Conservation (phyloP, 768 basidiomycete genomes). For the Asterophora lycoperdoides region DNA sequence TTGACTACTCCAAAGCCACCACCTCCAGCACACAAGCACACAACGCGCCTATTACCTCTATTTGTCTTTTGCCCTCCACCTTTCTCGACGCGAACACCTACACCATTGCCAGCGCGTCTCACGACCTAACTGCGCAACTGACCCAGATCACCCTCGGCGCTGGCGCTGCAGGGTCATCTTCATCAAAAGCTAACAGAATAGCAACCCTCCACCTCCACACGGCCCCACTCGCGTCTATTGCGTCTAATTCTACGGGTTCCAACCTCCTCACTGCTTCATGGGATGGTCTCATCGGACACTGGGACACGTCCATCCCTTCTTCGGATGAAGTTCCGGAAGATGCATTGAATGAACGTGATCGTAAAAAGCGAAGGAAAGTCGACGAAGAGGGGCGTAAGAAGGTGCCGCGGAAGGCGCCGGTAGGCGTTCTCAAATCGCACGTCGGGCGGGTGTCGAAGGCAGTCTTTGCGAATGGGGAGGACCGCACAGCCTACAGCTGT, state of each 20-base stretch:
- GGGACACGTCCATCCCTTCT: constrained; percentile 60
- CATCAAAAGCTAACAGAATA: constrained; percentile 34
- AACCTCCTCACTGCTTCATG: constrained; percentile 81
- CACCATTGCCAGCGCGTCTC: constrained; percentile 66
- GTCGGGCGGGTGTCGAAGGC: constrained; percentile 75
- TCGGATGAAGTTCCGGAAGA: constrained; percentile 60
- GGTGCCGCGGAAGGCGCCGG: constrained; percentile 59
- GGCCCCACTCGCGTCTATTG: constrained; percentile 68
- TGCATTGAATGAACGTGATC: constrained; percentile 30
- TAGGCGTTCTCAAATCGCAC: constrained; percentile 76
- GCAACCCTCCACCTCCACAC: constrained; percentile 84
- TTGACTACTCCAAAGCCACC: constrained; percentile 63
- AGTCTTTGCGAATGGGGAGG: constrained; percentile 38
- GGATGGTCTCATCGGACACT: constrained; percentile 84
- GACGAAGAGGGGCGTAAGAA: constrained; percentile 37
- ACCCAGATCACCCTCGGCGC: constrained; percentile 34
- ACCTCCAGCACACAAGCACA: constrained; percentile 50
- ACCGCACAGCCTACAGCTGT: constrained; percentile 57
- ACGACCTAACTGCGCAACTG: constrained; percentile 71
- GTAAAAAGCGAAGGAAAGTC: constrained; percentile 64
- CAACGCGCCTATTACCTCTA: constrained; percentile 62
- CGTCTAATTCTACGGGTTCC: constrained; percentile 48
- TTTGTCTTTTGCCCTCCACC: constrained; percentile 47
- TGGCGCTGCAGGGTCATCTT: constrained; percentile 8
- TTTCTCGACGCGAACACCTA: constrained; percentile 23